Conservation (phyloP, 768 basidiomycete genomes). For the Lentinula detonsa region DNA sequence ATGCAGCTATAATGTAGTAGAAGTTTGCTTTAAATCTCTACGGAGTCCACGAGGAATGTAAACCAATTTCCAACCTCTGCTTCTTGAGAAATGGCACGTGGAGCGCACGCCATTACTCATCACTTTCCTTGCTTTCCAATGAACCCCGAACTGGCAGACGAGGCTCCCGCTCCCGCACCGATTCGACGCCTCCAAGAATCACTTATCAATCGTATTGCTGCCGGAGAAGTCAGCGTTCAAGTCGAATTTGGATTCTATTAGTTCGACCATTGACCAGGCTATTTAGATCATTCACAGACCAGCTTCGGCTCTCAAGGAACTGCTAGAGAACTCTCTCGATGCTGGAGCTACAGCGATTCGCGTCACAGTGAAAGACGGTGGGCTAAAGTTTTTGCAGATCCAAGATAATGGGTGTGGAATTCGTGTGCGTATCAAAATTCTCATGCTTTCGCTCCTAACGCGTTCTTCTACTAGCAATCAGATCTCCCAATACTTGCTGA, state of each 20-base stretch:
- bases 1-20: slow-evolving; percentile 46
- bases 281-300: slow-evolving; percentile 81
- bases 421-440: slow-evolving; percentile 43
- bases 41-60: no score
- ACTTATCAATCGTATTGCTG: slow-evolving; percentile 88
- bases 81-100: not conserved
- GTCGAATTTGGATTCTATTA: not conserved
- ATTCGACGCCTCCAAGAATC: slow-evolving; percentile 77
- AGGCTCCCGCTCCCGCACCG: slow-evolving; percentile 41
- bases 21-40: not conserved
- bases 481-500: slow-evolving; percentile 91
- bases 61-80: no score
- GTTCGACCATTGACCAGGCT: not conserved
- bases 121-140: not conserved
- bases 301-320: slow-evolving; percentile 91
- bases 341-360: slow-evolving; percentile 85
- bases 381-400: slow-evolving; percentile 90
- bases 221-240: slow-evolving; percentile 48
- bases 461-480: slow-evolving; percentile 50
- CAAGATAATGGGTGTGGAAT: slow-evolving; percentile 97
- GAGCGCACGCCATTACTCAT: not conserved
- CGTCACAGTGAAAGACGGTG: slow-evolving; percentile 90
- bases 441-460: not conserved
- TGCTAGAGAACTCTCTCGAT: slow-evolving; percentile 94
- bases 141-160: not conserved